A percentile compares a stretch with the other conserved stretches of the same genome.
phyloP scores from a whole-genome alignment of 2,329 filamentous ascomycete species.

The Fusarium caatingaense region DNA sequence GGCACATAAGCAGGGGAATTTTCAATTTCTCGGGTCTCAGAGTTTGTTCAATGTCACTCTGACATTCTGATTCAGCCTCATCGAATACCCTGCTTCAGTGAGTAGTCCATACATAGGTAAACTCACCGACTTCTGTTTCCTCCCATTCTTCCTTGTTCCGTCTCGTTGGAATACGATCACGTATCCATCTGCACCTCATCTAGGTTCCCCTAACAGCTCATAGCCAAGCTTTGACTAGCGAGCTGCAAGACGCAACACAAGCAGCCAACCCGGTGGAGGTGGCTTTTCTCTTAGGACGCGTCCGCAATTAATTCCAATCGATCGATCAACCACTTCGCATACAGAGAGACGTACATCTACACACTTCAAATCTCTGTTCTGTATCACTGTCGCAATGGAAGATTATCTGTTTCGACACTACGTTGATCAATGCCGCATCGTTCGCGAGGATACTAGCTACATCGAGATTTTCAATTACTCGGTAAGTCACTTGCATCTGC shows the following conservation, averaged over 20 bases:
- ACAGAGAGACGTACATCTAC: neutral
- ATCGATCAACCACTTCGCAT: neutral
- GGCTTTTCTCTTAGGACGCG: slow-evolving; percentile 31
- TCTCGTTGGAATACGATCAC: neutral
- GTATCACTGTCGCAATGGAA: slow-evolving; percentile 58
- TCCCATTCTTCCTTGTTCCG: neutral
- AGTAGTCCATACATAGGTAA: neutral
- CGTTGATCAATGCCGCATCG: slow-evolving; percentile 60
- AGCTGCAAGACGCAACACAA: slow-evolving; percentile 19
- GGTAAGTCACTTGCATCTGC: slow-evolving; percentile 52
- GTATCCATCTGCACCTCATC: neutral
- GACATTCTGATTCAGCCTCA: slow-evolving; percentile 29
- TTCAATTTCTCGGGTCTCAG: neutral
- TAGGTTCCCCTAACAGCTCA: neutral
- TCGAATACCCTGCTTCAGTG: neutral
- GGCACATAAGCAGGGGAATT: neutral
- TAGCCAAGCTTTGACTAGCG: slow-evolving; percentile 35
- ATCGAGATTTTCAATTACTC: slow-evolving; percentile 70
- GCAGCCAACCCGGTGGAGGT: slow-evolving; percentile 14
- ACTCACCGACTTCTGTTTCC: slow-evolving; percentile 30
- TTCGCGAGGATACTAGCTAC: slow-evolving; percentile 65
- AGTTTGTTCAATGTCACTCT: slow-evolving; percentile 25
- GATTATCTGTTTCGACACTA: slow-evolving; percentile 67
- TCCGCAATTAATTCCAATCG: slow-evolving; percentile 5
- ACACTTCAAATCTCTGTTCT: neutral